These are phyloP conservation scores for Claviceps cyperi DNA, from an alignment of 2,329 filamentous ascomycete genomes.

Conservation along the genomic window DNA sequence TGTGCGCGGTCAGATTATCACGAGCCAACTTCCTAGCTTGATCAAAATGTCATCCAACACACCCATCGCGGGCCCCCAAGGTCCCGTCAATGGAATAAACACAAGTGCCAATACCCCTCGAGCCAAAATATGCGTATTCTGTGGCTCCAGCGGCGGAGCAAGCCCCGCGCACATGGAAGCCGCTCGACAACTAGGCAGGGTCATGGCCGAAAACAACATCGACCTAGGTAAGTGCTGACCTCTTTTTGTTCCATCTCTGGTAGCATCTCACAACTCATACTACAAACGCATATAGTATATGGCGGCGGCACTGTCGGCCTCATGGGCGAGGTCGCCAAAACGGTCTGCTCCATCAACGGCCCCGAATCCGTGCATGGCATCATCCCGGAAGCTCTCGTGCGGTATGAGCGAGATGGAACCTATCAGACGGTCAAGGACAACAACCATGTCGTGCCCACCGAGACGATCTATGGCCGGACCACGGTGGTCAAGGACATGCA, in stretches of 20 bases:
- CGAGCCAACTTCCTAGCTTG: not conserved
- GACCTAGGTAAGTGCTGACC: conserved; percentile 41
- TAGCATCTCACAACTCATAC: not conserved
- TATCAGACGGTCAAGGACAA: conserved; percentile 30
- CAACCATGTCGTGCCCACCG: conserved; percentile 46
- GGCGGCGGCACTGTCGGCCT: conserved; percentile 88
- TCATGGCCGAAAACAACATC: conserved; percentile 64
- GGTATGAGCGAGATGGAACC: conserved; percentile 55
- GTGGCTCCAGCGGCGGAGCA: conserved; percentile 64
- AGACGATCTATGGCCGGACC: conserved; percentile 59
- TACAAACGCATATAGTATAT: conserved; percentile 47
- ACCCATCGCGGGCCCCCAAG: conserved; percentile 11
- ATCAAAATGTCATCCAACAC: conserved; percentile 6
- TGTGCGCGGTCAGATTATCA: not conserved
- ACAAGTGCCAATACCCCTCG: conserved; percentile 14
- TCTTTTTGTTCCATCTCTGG: not conserved
- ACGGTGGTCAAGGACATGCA: conserved; percentile 95
- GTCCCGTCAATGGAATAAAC: conserved; percentile 11
- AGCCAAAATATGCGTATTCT: conserved; percentile 84
- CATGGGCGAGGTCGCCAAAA: conserved; percentile 87
- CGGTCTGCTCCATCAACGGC: conserved; percentile 69
- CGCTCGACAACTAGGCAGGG: conserved; percentile 58
- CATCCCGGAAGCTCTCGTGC: conserved; percentile 74
- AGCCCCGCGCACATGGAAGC: conserved; percentile 63
- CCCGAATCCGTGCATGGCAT: conserved; percentile 79